A percentile compares a stretch with the other conserved stretches of the same genome.
phyloP scores from a whole-genome alignment of 2,329 filamentous ascomycete species.

The Nannizziopsis barbatae region DNA sequence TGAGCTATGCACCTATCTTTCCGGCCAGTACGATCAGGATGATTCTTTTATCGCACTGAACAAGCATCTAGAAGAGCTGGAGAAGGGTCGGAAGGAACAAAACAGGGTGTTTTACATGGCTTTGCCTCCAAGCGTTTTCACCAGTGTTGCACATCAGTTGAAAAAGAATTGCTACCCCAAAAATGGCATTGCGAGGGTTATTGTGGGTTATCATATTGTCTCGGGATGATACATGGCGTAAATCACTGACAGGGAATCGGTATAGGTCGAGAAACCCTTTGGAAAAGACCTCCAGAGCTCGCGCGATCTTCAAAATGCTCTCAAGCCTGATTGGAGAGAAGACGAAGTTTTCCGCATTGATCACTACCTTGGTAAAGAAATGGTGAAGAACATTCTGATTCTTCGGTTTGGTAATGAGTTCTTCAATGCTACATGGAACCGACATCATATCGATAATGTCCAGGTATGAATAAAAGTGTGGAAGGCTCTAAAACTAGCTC shows the following conservation, averaged over 20 bases:
- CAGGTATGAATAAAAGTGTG: conserved; percentile 44
- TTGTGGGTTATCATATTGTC: conserved; percentile 49
- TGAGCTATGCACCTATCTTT: conserved; percentile 78
- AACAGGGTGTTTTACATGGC: conserved; percentile 99
- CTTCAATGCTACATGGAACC: conserved; percentile 96
- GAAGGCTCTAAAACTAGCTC: not conserved
- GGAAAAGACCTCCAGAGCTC: conserved; percentile 94
- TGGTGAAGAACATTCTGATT: conserved; percentile 99
- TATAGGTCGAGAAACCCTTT: conserved; percentile 94
- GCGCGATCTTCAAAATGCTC: conserved; percentile 82
- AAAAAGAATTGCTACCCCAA: conserved; percentile 95
- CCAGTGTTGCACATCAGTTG: conserved; percentile 88
- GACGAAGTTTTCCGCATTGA: conserved; percentile 99
- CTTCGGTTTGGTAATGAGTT: conserved; percentile 98
- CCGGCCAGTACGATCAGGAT: conserved; percentile 96
- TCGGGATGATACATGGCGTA: too few species aligned
- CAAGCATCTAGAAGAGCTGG: conserved; percentile 73
- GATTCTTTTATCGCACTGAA: conserved; percentile 81
- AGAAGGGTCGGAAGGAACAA: conserved; percentile 69
- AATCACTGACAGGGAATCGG: not conserved
- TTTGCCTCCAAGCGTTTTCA: conserved; percentile 93
- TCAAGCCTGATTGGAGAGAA: conserved; percentile 96
- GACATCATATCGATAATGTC: conserved; percentile 97
- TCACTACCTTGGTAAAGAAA: conserved; percentile 98
- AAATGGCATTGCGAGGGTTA: conserved; percentile 82